These are phyloP conservation scores for Colletotrichum costaricense DNA, from an alignment of 2,329 filamentous ascomycete species.

Conservation along the genomic window DNA sequence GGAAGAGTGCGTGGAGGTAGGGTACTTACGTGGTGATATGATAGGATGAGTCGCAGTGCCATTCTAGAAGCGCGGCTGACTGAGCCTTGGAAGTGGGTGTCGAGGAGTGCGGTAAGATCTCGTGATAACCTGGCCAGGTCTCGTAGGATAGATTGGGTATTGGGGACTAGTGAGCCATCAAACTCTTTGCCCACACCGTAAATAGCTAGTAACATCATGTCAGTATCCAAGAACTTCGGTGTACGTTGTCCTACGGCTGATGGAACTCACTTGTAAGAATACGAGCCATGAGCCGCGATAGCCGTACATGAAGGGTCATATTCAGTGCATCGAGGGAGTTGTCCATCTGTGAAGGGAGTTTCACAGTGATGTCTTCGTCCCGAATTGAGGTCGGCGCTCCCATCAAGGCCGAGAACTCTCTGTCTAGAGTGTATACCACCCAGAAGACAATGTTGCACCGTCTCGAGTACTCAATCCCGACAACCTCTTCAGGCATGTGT, in stretches of 20 bases:
- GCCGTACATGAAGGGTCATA: slow-evolving; percentile 34
- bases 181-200: slow-evolving; percentile 36
- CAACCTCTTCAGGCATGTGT: slow-evolving; percentile 35
- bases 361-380: slow-evolving; percentile 36
- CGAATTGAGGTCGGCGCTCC: slow-evolving; percentile 35
- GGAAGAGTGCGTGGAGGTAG: fast-evolving
- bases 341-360: slow-evolving; percentile 30
- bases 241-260: neutral
- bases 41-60: slow-evolving; percentile 34
- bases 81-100: slow-evolving; percentile 34
- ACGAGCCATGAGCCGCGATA: slow-evolving; percentile 34
- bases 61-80: slow-evolving; percentile 35
- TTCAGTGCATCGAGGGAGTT: slow-evolving; percentile 33
- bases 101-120: slow-evolving; percentile 31
- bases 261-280: slow-evolving; percentile 29
- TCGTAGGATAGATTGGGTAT: slow-evolving; percentile 34
- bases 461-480: slow-evolving; percentile 30
- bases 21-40: slow-evolving; percentile 39
- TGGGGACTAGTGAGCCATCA: slow-evolving; percentile 32
- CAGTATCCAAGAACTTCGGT: neutral
- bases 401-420: slow-evolving; percentile 35
- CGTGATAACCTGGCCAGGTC: slow-evolving; percentile 31
- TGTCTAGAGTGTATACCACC: slow-evolving; percentile 35
- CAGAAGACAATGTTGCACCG: slow-evolving; percentile 37
- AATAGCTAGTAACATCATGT: slow-evolving; percentile 9